Conservation (phyloP, 805 yeast genomes). For the Alloascoidea africana region DNA sequence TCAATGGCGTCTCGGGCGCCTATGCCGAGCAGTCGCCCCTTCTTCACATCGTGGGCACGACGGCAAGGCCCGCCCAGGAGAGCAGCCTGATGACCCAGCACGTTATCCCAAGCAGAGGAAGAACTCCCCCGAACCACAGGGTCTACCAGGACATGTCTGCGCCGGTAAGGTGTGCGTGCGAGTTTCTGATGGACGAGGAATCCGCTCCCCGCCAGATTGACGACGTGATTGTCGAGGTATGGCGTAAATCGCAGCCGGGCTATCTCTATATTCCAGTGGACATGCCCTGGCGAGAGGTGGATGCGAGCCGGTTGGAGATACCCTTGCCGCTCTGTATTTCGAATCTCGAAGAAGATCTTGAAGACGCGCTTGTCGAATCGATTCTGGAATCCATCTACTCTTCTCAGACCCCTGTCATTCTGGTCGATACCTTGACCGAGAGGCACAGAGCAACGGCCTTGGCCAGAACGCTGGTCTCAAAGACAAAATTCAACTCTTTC, state of each 20-base stretch:
- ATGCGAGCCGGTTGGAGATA: constrained; percentile 15
- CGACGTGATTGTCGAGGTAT: constrained; percentile 31
- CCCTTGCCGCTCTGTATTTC: constrained; percentile 12
- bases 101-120: background rate
- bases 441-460: constrained; percentile 26
- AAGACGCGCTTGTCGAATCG: constrained; percentile 13
- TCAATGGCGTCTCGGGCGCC: constrained; percentile 54
- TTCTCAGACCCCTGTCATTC: constrained; percentile 33
- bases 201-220: constrained; percentile 39
- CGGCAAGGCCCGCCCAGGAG: constrained; percentile 14
- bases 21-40: constrained; percentile 52
- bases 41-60: constrained; percentile 55
- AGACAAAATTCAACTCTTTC: constrained; percentile 28
- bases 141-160: constrained; percentile 43
- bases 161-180: constrained; percentile 31
- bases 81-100: background rate
- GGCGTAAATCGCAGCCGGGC: constrained; percentile 47
- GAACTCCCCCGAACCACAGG: constrained; percentile 32
- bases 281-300: constrained; percentile 23
- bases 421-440: constrained; percentile 44
- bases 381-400: constrained; percentile 30
- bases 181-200: constrained; percentile 20
- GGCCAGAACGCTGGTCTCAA: constrained; percentile 26
- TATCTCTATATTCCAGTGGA: constrained; percentile 52
- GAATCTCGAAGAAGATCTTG: constrained; percentile 7